Conservation (phyloP, 2,329 filamentous ascomycete species). For the Fusarium dlaminii region DNA sequence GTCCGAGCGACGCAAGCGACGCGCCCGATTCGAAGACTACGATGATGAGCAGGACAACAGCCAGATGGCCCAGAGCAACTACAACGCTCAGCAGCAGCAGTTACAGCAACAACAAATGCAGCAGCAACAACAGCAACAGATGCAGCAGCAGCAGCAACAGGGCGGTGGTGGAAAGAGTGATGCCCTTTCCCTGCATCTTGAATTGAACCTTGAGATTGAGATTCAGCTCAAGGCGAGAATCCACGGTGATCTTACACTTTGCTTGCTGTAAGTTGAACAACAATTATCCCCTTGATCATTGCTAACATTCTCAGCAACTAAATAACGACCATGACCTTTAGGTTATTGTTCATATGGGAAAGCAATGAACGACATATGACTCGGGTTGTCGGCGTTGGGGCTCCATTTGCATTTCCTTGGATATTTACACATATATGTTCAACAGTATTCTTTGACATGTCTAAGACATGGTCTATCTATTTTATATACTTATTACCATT, state of each 20-base stretch:
- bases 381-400: constrained; percentile 22
- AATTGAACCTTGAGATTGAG: constrained; percentile 84
- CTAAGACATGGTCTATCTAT: constrained; percentile 8
- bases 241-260: constrained; percentile 82
- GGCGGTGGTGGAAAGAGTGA: constrained; percentile 37
- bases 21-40: constrained; percentile 26
- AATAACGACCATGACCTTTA: not conserved
- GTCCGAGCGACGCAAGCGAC: constrained; percentile 29
- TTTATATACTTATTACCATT: constrained; percentile 17
- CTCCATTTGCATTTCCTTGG: constrained; percentile 5
- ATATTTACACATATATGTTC: constrained; percentile 3
- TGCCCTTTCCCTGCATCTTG: constrained; percentile 72
- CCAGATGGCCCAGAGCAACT: constrained; percentile 28
- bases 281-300: not conserved
- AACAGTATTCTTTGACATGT: constrained; percentile 14
- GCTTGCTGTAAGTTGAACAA: constrained; percentile 64
- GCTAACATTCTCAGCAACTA: constrained; percentile 24
- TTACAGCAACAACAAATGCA: constrained; percentile 28
- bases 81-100: constrained; percentile 27
- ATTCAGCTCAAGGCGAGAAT: constrained; percentile 87
- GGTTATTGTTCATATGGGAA: not conserved
- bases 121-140: constrained; percentile 20
- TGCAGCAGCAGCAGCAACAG: constrained; percentile 24
- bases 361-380: constrained; percentile 15
- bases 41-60: constrained; percentile 23